Evolutionary conservation across 768 basidiomycete species (phyloP).

Genomic region (Naganishia antarctica): DNA sequence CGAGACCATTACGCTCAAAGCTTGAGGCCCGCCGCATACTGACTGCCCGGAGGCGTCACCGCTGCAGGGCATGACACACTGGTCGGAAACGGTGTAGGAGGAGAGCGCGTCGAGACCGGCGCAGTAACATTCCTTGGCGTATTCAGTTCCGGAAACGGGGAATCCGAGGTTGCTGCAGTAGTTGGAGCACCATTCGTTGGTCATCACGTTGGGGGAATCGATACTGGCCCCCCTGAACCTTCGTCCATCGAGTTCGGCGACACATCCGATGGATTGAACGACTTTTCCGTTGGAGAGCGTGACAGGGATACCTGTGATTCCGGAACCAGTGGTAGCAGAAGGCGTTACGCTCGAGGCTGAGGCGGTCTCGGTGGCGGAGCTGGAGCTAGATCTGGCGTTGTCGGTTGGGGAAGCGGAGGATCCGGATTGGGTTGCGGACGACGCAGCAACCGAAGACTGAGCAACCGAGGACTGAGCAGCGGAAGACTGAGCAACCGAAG

Average conservation of each 20-base stretch:
- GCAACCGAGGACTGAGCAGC: background rate
- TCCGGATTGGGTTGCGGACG: too few relatives aligned
- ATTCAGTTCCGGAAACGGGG: slow-evolving; percentile 10
- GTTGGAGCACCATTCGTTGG: slow-evolving; percentile 10
- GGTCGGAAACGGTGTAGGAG: background rate
- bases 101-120: background rate
- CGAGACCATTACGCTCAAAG: background rate
- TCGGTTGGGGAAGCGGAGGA: background rate
- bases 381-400: background rate
- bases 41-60: background rate
- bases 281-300: slow-evolving; percentile 10
- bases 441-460: too few relatives aligned
- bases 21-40: slow-evolving; percentile 5
- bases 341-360: background rate
- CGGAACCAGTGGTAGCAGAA: background rate
- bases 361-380: background rate
- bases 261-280: slow-evolving; percentile 10
- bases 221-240: slow-evolving; percentile 11
- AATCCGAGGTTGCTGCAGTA: slow-evolving; percentile 2
- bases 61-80: slow-evolving; percentile 16
- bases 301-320: background rate
- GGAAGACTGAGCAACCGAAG: background rate
- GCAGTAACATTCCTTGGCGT: slow-evolving; percentile 23
- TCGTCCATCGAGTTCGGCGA: slow-evolving; percentile 15
- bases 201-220: slow-evolving; percentile 4